Conservation (phyloP, 257 asterid genomes). For the Solanum piurae region DNA sequence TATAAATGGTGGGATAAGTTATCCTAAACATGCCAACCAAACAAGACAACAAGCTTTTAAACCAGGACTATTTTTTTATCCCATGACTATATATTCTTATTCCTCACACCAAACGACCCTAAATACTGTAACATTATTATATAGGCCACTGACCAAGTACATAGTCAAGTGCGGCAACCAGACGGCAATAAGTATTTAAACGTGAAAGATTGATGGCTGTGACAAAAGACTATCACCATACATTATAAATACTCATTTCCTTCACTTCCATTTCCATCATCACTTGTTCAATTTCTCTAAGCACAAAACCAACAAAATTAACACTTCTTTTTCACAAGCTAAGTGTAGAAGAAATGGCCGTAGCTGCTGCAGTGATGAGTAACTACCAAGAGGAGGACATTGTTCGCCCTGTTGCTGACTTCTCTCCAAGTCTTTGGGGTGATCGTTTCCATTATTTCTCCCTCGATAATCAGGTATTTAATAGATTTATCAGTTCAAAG, state of each 20-base stretch:
- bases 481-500: not conserved
- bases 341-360: not conserved
- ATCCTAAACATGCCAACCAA: too few species aligned
- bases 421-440: slow-evolving; percentile 27
- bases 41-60: too few species aligned
- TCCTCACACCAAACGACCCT: too few species aligned
- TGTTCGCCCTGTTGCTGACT: slow-evolving; percentile 16
- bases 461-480: not conserved
- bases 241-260: not conserved
- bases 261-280: not conserved
- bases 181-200: not conserved
- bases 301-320: not conserved
- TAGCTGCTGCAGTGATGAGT: not conserved
- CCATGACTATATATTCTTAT: too few species aligned
- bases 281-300: not conserved
- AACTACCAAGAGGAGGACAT: not conserved
- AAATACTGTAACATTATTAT: too few species aligned
- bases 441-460: slow-evolving; percentile 13
- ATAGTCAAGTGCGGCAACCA: not conserved
- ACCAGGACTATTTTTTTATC: too few species aligned
- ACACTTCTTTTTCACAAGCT: not conserved
- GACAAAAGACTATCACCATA: not conserved
- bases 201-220: not conserved
- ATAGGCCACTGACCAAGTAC: not conserved
- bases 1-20: too few species aligned